phyloP scores from a whole-genome alignment of 208 protist species.

The Acanthamoeba quina region DNA sequence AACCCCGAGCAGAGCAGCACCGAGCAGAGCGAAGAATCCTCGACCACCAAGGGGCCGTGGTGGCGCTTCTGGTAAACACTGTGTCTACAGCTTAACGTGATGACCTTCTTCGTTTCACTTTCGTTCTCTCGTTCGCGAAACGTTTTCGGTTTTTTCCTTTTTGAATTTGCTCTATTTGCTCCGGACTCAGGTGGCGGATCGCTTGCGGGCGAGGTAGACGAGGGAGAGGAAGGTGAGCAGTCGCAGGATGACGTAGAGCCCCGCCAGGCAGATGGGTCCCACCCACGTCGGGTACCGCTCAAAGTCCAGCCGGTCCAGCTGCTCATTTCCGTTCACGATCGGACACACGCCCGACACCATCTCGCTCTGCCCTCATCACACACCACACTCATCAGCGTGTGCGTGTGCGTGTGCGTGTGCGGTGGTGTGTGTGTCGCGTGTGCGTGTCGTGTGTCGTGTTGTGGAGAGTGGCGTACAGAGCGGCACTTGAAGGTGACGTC shows the following conservation, averaged over 20 bases:
- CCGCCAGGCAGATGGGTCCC: not conserved
- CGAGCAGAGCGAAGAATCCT: not conserved
- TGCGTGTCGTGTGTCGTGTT: not conserved
- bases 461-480: not conserved
- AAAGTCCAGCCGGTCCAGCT: not conserved
- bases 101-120: too few relatives aligned
- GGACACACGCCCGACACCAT: slow-evolving; percentile 27
- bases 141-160: too few relatives aligned
- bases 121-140: too few relatives aligned
- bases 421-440: too few relatives aligned
- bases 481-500: slow-evolving; percentile 67
- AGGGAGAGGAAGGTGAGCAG: slow-evolving; percentile 59
- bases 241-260: slow-evolving; percentile 37
- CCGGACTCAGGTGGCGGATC: not conserved
- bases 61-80: not conserved
- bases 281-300: slow-evolving; percentile 44
- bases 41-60: not conserved
- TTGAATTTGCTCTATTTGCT: too few relatives aligned
- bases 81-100: too few relatives aligned
- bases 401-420: not conserved
- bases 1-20: not conserved
- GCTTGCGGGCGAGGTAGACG: not conserved
- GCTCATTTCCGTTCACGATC: not conserved
- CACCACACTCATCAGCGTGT: too few relatives aligned
- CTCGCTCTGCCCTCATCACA: not conserved